Conservation (phyloP, 2,329 filamentous ascomycete species). For the Pseudogymnoascus sp. region DNA sequence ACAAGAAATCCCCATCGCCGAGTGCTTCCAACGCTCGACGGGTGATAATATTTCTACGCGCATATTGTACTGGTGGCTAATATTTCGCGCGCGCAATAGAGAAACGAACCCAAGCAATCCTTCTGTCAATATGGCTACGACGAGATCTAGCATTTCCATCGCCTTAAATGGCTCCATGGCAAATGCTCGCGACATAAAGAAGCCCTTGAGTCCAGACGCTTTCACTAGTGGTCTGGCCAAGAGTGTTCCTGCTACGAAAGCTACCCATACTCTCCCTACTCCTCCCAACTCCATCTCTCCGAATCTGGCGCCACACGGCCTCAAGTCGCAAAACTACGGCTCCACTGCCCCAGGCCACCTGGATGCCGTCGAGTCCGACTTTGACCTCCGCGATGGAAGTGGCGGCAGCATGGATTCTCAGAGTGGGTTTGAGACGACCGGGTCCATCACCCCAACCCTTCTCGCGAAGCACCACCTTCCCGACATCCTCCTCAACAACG, state of each 20-base stretch:
- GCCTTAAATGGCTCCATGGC: conserved; percentile 16
- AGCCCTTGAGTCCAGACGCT: conserved; percentile 58
- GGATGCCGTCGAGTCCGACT: conserved; percentile 72
- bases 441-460: conserved; percentile 76
- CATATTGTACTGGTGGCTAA: conserved; percentile 3
- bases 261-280: conserved; percentile 66
- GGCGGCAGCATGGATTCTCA: conserved; percentile 35
- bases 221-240: conserved; percentile 65
- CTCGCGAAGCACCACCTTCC: conserved; percentile 86
- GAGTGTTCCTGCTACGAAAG: conserved; percentile 49
- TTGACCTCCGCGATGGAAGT: conserved; percentile 69
- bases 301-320: conserved; percentile 71
- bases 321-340: conserved; percentile 50
- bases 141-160: conserved; percentile 42
- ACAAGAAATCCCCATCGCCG: neutral
- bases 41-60: neutral
- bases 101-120: conserved; percentile 24
- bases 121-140: conserved; percentile 50
- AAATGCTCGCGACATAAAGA: conserved; percentile 52
- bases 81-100: conserved; percentile 25
- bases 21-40: neutral
- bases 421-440: conserved; percentile 58
- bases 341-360: conserved; percentile 28
- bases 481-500: conserved; percentile 81
- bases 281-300: conserved; percentile 95